These are phyloP conservation scores for Candolleomyces efflorescens DNA, from an alignment of 768 basidiomycete genomes.

Conservation along the genomic window DNA sequence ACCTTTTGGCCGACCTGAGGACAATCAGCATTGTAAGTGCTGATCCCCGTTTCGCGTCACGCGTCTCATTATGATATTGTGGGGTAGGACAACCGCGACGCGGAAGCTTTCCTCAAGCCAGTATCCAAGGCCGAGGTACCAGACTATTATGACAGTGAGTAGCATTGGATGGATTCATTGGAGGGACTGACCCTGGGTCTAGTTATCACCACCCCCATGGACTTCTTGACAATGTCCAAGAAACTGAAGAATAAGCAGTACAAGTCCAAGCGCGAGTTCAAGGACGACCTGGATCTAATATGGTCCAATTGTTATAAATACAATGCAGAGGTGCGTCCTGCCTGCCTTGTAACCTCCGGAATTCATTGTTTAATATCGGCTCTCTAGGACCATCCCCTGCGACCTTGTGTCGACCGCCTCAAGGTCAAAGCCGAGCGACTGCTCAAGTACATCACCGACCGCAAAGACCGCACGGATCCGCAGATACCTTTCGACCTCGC, in stretches of 20 bases:
- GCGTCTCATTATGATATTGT: constrained; percentile 17
- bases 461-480: constrained; percentile 75
- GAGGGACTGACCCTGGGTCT: constrained; percentile 10
- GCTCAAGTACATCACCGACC: constrained; percentile 85
- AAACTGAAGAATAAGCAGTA: constrained; percentile 91
- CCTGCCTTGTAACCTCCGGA: background rate
- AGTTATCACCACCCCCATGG: constrained; percentile 97
- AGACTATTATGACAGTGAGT: constrained; percentile 88
- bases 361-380: background rate
- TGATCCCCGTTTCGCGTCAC: constrained; percentile 17
- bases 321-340: constrained; percentile 78
- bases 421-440: constrained; percentile 82
- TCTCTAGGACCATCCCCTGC: constrained; percentile 79
- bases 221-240: constrained; percentile 87
- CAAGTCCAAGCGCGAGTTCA: constrained; percentile 92
- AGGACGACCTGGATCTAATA: constrained; percentile 91
- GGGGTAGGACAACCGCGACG: constrained; percentile 76
- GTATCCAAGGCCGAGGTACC: constrained; percentile 87
- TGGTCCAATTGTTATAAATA: constrained; percentile 96
- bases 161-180: background rate
- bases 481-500: constrained; percentile 49
- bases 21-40: constrained; percentile 61
- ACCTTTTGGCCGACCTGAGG: constrained; percentile 80
- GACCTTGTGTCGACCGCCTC: constrained; percentile 76
- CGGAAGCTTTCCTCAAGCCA: constrained; percentile 90